A percentile compares a stretch with the other conserved stretches of the same genome.
phyloP scores from a whole-genome alignment of 2,329 filamentous ascomycete species.

The Beauveria sp. region DNA sequence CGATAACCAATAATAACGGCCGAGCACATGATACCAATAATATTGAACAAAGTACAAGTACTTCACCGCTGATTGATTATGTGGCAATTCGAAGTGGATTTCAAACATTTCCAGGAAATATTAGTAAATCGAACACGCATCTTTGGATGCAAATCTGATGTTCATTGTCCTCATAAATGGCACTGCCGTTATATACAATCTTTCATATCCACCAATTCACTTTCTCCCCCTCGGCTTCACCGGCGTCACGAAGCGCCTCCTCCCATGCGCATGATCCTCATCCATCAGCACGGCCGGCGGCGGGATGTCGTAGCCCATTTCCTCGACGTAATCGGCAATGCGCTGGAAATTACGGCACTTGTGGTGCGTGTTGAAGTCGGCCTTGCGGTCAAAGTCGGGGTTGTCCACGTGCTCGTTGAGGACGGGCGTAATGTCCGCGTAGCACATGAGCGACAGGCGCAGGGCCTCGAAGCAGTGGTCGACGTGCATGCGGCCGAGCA shows the following conservation, averaged over 20 bases:
- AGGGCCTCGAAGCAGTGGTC: constrained; percentile 26
- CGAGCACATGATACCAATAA: neutral
- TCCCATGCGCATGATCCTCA: neutral
- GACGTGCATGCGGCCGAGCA: constrained; percentile 14
- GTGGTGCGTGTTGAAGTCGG: constrained; percentile 12
- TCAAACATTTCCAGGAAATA: neutral
- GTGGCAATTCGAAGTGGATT: too few species aligned
- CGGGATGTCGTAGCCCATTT: constrained; percentile 7
- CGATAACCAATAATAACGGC: too few species aligned
- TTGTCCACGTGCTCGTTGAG: constrained; percentile 6
- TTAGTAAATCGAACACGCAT: neutral
- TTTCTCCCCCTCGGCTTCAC: neutral
- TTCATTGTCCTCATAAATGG: neutral
- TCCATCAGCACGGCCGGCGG: neutral
- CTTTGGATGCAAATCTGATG: neutral
- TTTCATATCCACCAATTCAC: neutral
- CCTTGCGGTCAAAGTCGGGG: constrained; percentile 7
- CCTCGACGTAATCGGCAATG: constrained; percentile 10
- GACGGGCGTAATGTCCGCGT: constrained; percentile 12
- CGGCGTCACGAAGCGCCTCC: constrained; percentile 3
- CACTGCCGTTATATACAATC: neutral
- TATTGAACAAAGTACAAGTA: neutral
- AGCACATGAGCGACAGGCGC: constrained; percentile 16
- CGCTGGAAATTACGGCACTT: constrained; percentile 11
- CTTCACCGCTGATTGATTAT: neutral